phyloP scores from a whole-genome alignment of 2,329 filamentous ascomycete species.

The Domatiomyces globalis region DNA sequence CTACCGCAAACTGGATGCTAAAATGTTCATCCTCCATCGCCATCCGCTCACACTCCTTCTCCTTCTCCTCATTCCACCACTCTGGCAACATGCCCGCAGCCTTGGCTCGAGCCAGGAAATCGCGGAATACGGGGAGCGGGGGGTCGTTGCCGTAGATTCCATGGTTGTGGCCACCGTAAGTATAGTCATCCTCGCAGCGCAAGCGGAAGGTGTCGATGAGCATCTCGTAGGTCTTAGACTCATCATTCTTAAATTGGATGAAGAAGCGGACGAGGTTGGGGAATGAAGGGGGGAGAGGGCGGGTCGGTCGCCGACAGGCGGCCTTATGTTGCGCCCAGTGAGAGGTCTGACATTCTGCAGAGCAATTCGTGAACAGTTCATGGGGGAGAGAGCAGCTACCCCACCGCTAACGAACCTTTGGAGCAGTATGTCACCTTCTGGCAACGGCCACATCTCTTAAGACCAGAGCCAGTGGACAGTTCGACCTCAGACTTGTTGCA shows the following conservation, averaged over 20 bases:
- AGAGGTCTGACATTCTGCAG: constrained; percentile 35
- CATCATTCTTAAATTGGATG: constrained; percentile 30
- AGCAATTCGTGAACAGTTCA: constrained; percentile 1
- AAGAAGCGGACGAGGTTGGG: constrained; percentile 10
- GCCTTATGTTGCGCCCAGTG: constrained; percentile 39
- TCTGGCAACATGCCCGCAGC: constrained; percentile 25
- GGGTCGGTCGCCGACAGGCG: constrained; percentile 4
- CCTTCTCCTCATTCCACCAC: constrained; percentile 34
- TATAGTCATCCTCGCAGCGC: constrained; percentile 27
- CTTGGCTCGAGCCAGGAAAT: constrained; percentile 8
- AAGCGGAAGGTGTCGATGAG: constrained; percentile 39
- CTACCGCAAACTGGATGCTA: constrained; percentile 8
- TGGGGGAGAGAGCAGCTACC: background rate
- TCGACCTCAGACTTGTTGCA: constrained; percentile 6
- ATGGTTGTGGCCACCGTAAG: constrained; percentile 17
- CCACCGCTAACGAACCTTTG: constrained; percentile 5
- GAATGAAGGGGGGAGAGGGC: constrained; percentile 17
- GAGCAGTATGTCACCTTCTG: constrained; percentile 8
- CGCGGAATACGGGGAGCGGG: constrained; percentile 6
- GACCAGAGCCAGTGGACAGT: constrained; percentile 1
- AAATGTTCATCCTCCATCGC: constrained; percentile 19
- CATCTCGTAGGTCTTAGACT: constrained; percentile 32
- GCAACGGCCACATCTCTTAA: constrained; percentile 9
- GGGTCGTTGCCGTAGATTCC: constrained; percentile 7
- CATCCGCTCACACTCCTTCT: constrained; percentile 25